Evolutionary conservation across 345 rosid species (phyloP).

Genomic region (Rhodamnia rubescens): DNA sequence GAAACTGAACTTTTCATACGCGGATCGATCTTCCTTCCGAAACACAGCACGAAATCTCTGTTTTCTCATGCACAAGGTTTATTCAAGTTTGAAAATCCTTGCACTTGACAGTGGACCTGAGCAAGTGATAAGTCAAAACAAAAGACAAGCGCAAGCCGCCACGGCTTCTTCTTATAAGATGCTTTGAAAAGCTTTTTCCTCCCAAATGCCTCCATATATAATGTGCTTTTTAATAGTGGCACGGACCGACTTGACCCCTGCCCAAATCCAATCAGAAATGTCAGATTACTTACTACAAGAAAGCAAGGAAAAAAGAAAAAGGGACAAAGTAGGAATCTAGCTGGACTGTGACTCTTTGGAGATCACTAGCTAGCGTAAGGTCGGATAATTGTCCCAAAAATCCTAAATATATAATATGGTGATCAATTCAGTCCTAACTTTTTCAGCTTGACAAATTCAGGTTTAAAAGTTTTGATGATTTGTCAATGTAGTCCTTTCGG

Average conservation of each 20-base stretch:
- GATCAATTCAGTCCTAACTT: neutral
- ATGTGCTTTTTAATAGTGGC: neutral
- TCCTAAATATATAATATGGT: rapidly evolving
- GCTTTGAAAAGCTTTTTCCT: neutral
- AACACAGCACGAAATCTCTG: neutral
- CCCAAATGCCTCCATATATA: neutral
- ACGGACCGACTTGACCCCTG: neutral
- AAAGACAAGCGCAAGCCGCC: neutral
- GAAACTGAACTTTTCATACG: neutral
- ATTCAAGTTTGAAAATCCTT: neutral
- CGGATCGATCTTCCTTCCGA: neutral
- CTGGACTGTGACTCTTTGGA: neutral
- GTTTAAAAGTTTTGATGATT: neutral
- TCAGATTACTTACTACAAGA: neutral
- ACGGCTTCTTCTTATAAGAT: neutral
- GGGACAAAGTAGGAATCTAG: neutral
- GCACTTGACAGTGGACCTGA: neutral
- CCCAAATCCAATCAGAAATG: neutral
- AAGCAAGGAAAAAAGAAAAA: neutral
- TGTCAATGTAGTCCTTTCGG: rapidly evolving
- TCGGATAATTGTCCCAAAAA: neutral
- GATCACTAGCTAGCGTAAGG: neutral
- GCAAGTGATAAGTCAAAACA: neutral
- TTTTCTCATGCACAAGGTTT: neutral
- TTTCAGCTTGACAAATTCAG: neutral